These are phyloP conservation scores for Heterobasidion irregulare DNA, from an alignment of 1,284 basidiomycete species.

Conservation along the genomic window DNA sequence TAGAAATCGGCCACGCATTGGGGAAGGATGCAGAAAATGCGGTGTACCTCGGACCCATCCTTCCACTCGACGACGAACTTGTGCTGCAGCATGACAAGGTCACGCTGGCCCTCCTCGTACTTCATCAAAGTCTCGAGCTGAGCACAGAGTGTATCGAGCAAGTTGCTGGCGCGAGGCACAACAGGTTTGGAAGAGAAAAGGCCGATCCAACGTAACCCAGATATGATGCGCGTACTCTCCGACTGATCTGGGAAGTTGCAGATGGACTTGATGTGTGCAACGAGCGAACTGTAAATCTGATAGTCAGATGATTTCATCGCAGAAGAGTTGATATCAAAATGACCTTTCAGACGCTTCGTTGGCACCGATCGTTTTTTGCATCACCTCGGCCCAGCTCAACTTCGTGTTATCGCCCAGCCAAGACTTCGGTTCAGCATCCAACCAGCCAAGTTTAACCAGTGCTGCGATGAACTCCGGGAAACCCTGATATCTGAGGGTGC, in stretches of 20 bases:
- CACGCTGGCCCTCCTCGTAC: constrained; percentile 87
- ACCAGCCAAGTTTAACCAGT: constrained; percentile 85
- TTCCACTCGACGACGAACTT: constrained; percentile 87
- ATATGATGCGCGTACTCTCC: constrained; percentile 72
- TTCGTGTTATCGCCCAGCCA: constrained; percentile 59
- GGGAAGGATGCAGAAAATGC: neutral
- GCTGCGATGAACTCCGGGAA: constrained; percentile 96
- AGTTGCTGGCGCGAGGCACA: constrained; percentile 62
- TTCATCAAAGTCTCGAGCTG: constrained; percentile 88
- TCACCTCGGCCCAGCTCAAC: constrained; percentile 79
- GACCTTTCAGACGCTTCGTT: constrained; percentile 66
- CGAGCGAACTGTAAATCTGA: constrained; percentile 38
- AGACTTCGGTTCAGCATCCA: constrained; percentile 70
- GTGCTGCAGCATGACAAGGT: constrained; percentile 97
- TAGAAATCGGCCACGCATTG: neutral
- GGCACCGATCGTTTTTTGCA: constrained; percentile 72
- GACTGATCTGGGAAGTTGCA: constrained; percentile 65
- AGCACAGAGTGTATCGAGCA: constrained; percentile 93
- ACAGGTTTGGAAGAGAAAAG: constrained; percentile 75
- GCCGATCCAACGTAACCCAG: constrained; percentile 91
- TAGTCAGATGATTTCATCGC: constrained; percentile 5
- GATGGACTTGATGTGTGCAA: constrained; percentile 65
- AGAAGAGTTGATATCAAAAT: neutral
- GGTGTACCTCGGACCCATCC: constrained; percentile 65
- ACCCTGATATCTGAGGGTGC: constrained; percentile 94